Percentiles rank a stretch among this genome's conserved stretches.
Evolutionary conservation across 805 yeast genomes (phyloP).

Genomic region (Ogataea thermomethanolica): DNA sequence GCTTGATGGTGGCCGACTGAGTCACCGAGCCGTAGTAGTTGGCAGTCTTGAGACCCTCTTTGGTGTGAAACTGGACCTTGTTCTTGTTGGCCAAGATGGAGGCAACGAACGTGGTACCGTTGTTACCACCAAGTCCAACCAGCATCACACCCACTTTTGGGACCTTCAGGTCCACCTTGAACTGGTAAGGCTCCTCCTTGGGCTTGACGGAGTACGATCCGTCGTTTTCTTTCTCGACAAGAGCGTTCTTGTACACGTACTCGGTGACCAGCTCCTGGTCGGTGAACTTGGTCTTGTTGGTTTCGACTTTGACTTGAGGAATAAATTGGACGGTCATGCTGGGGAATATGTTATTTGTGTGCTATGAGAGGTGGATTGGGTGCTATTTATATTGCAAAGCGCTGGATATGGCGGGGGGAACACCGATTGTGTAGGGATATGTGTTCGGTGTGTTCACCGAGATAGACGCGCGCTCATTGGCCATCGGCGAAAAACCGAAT

Average conservation of each 20-base stretch:
- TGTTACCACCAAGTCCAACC: constrained; percentile 96
- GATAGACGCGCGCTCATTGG: constrained; percentile 10
- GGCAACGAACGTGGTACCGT: constrained; percentile 88
- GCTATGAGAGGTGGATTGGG: background rate
- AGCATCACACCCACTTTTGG: constrained; percentile 87
- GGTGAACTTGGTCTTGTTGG: constrained; percentile 49
- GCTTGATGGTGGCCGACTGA: constrained; percentile 83
- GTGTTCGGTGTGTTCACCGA: constrained; percentile 15
- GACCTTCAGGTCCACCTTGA: constrained; percentile 75
- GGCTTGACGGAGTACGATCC: constrained; percentile 68
- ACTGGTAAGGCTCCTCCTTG: constrained; percentile 68
- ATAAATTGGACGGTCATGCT: constrained; percentile 33
- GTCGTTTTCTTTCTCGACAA: constrained; percentile 50
- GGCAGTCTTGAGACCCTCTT: constrained; percentile 65
- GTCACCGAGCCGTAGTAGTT: constrained; percentile 95
- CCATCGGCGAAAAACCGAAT: constrained; percentile 9
- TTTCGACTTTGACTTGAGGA: constrained; percentile 50
- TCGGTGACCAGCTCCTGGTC: constrained; percentile 54
- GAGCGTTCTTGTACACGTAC: constrained; percentile 72
- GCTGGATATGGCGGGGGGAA: constrained; percentile 1
- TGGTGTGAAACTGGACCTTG: constrained; percentile 73
- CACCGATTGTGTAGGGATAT: background rate
- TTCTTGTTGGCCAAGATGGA: constrained; percentile 83
- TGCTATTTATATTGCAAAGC: constrained; percentile 10
- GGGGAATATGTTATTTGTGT: background rate